phyloP scores from a whole-genome alignment of 1,284 basidiomycete species.

The Mycosarcoma mackinlayi region DNA sequence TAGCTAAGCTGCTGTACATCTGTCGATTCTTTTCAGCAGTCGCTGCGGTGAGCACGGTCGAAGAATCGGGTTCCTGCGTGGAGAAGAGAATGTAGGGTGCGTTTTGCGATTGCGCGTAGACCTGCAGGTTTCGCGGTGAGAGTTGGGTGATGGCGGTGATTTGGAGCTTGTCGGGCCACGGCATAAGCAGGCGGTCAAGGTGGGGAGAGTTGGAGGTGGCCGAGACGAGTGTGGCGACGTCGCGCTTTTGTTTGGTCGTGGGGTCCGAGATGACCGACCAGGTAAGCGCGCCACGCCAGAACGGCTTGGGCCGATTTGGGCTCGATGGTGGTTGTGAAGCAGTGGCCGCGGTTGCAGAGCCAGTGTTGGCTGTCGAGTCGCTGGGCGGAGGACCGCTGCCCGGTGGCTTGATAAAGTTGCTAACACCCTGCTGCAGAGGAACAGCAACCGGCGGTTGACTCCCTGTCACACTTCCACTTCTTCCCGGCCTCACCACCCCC shows the following conservation, averaged over 20 bases:
- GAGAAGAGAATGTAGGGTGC: conserved; percentile 55
- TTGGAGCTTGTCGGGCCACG: conserved; percentile 50
- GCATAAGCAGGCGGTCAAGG: conserved; percentile 34
- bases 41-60: conserved; percentile 18
- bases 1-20: conserved; percentile 55
- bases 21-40: conserved; percentile 50
- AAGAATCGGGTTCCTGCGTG: conserved; percentile 13
- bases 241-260: conserved; percentile 35
- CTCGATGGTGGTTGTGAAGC: conserved; percentile 9
- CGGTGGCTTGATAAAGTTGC: not conserved
- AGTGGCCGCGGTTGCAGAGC: not conserved
- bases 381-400: not conserved
- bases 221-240: conserved; percentile 54
- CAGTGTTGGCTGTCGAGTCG: not conserved
- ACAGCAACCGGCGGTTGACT: conserved; percentile 1
- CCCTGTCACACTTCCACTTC: conserved; percentile 29
- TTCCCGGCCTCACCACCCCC: conserved; percentile 10
- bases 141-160: conserved; percentile 51
- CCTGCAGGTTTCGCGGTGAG: conserved; percentile 41
- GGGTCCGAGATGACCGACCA: conserved; percentile 52
- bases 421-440: not conserved
- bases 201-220: conserved; percentile 39
- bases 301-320: conserved; percentile 39
- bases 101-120: conserved; percentile 45
- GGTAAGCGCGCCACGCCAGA: conserved; percentile 57